These are phyloP conservation scores for Rutstroemia sp. DNA, from an alignment of 2,329 filamentous ascomycete genomes.

Conservation along the genomic window DNA sequence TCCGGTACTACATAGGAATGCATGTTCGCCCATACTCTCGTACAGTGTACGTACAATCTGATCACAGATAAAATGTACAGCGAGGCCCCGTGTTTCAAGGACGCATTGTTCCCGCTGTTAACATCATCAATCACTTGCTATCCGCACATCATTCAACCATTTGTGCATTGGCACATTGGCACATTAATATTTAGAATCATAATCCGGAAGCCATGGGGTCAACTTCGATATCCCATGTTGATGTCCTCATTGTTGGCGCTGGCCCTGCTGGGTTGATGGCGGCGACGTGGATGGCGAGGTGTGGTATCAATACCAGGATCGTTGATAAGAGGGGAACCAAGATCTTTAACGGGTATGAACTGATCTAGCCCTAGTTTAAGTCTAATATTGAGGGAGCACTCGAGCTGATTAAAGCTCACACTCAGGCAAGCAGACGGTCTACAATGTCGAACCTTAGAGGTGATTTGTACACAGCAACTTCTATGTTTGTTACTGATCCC, in stretches of 20 bases:
- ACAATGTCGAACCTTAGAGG: constrained; percentile 52
- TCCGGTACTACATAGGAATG: no score
- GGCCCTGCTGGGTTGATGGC: constrained; percentile 42
- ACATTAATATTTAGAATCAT: neutral
- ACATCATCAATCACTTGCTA: no score
- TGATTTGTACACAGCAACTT: constrained; percentile 44
- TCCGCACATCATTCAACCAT: no score
- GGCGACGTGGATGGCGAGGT: constrained; percentile 42
- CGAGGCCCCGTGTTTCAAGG: no score
- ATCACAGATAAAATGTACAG: no score
- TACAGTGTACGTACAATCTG: no score
- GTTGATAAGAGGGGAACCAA: constrained; percentile 37
- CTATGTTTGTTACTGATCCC: constrained; percentile 40
- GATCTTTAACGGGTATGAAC: constrained; percentile 19
- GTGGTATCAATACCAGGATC: constrained; percentile 41
- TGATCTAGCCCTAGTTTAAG: no score
- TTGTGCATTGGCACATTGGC: no score
- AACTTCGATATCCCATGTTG: constrained; percentile 22
- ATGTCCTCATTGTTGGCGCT: constrained; percentile 43
- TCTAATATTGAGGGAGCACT: no score
- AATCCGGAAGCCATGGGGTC: neutral
- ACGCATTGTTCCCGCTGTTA: no score
- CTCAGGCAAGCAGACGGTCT: constrained; percentile 56
- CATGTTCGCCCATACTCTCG: no score
- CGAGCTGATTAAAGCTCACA: no score